Evolutionary conservation across 352 stramenopile species (phyloP), one percentile per base, ranked within the genome.

Genomic region (Pythium pyrilobum): DNA sequence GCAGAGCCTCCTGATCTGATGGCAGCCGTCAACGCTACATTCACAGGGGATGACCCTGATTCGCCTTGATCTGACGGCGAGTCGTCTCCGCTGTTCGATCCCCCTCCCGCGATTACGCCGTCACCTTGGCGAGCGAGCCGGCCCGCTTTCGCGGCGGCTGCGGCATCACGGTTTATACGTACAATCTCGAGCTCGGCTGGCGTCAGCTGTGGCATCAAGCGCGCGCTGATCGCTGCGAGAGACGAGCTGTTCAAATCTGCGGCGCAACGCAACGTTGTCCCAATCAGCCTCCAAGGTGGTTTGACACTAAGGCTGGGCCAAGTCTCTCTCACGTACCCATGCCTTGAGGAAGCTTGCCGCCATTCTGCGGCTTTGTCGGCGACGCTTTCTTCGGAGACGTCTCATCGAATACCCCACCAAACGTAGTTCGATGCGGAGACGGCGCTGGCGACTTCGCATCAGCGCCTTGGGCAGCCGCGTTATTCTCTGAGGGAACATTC

Each of bases 121-220:
- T 52, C 29, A 7, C 31, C 41, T 40, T 13, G 21, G 10, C 29
- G 18, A 24, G 12, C 13, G 11, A 40, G 10, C 20, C 43, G 43
- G 15, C n/a, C 4, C 12, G 38, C 18, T 29, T 38, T 50, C 4
- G 21, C 39, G 4, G 21, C 27, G 11, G 38, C 29, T 20, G 81
- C 43, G 3, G 56, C 61, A 40, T 89, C 76, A 29, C 77, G 72
- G 31, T 87, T 86, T 48, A 93, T 82, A 28, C 80, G 64, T 4
- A 63, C 61, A 23, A 93, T 92, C 59, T 93, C 81, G 24, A 73
- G 74, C 48, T 93, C 83, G 0, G 74, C 81, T 29, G 78, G 74
- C 34, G 65, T 69, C 27, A 92, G 54, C 20, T 72, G 55, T 1
- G 72, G 62, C 12, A 77, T 66, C 28, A 89, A 48, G 5, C 73